Conservation (phyloP, 768 basidiomycete species). For the Dendrothele bispora region DNA sequence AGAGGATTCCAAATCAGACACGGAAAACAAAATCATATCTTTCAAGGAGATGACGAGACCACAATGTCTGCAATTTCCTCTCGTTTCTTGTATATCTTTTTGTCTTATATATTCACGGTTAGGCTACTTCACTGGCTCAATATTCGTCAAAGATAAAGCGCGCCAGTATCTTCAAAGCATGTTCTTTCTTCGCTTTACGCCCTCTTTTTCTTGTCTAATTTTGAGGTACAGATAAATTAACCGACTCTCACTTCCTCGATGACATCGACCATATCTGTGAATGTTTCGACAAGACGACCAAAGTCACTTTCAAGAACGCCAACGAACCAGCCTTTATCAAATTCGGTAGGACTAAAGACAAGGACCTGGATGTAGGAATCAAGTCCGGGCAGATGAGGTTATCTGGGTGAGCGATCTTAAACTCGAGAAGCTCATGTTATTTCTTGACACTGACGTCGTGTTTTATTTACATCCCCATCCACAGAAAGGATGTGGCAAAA, state of each 20-base stretch:
- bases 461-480: too few relatives aligned
- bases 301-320: conserved; percentile 42
- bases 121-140: conserved; percentile 33
- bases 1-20: conserved; percentile 21
- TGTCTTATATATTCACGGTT: neutral
- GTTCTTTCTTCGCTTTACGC: too few relatives aligned
- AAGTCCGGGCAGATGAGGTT: conserved; percentile 38
- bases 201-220: too few relatives aligned
- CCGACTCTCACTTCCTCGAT: too few relatives aligned
- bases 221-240: too few relatives aligned
- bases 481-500: conserved; percentile 26
- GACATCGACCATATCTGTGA: conserved; percentile 35
- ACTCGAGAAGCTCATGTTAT: neutral
- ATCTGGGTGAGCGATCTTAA: conserved; percentile 26
- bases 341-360: conserved; percentile 40
- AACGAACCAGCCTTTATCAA: conserved; percentile 38
- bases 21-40: too few relatives aligned
- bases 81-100: too few relatives aligned
- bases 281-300: conserved; percentile 37
- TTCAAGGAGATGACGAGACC: conserved; percentile 38
- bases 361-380: conserved; percentile 37
- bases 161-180: conserved; percentile 29
- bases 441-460: neutral
- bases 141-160: conserved; percentile 37
- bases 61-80: conserved; percentile 25